Percentiles rank a stretch among this genome's conserved stretches.
phyloP scores from a whole-genome alignment of 1,284 basidiomycete species.

The Coriolopsis trogii region DNA sequence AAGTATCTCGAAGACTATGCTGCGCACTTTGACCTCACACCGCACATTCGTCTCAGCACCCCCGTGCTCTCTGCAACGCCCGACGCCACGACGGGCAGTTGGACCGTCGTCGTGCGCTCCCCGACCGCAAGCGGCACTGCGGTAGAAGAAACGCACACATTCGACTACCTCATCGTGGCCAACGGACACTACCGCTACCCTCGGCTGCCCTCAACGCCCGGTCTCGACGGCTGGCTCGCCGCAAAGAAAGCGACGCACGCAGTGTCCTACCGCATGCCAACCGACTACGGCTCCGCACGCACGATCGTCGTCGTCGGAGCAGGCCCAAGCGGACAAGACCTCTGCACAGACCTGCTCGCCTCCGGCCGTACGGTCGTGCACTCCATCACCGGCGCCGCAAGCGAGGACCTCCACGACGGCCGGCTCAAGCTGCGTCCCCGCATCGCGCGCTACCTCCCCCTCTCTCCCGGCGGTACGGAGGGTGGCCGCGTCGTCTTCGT shows the following conservation, averaged over 20 bases:
- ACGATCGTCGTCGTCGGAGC: constrained; percentile 70
- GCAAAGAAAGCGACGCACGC: constrained; percentile 59
- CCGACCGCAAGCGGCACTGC: neutral
- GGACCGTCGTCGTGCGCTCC: constrained; percentile 43
- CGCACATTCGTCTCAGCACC: constrained; percentile 57
- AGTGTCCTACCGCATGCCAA: constrained; percentile 64
- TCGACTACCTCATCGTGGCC: constrained; percentile 68
- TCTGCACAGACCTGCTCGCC: constrained; percentile 56
- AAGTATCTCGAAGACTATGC: constrained; percentile 65
- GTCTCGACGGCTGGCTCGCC: constrained; percentile 59
- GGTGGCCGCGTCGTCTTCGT: constrained; percentile 57
- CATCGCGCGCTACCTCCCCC: constrained; percentile 43
- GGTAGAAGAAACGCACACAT: constrained; percentile 39
- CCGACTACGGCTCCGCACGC: constrained; percentile 39
- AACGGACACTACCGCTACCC: constrained; percentile 76
- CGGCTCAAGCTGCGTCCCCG: constrained; percentile 48
- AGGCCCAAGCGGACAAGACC: constrained; percentile 72
- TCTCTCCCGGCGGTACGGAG: too few species aligned
- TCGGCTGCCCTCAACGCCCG: constrained; percentile 58
- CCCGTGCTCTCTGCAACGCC: constrained; percentile 49
- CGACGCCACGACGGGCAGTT: constrained; percentile 38
- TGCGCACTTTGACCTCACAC: constrained; percentile 53
- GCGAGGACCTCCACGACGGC: constrained; percentile 35
- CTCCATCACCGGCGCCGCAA: constrained; percentile 46
- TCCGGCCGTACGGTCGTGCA: constrained; percentile 53